Base-by-base conservation (phyloP, 2,329 filamentous ascomycete species). In the Xylaria sp. region DNA sequence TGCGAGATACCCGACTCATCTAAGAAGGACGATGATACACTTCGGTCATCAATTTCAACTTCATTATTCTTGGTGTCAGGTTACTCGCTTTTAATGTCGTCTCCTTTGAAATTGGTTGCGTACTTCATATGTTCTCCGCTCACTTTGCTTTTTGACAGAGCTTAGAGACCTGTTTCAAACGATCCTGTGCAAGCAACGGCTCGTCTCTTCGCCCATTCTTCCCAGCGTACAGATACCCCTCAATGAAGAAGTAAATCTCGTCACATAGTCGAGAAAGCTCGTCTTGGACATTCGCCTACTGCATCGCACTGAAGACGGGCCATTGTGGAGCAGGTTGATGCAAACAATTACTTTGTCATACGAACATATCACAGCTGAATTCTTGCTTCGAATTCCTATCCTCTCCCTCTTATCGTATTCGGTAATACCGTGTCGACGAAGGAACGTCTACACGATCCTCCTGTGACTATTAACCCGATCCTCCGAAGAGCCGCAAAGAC, bases 1-100 rank as follows among this genome's bases (percentile, higher is more conserved):
- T 62, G 15, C 63, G 63, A 70, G 68, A 72, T 72, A 69, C 70
- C 68, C 70, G 50, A 67, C 70, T 71, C 70, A 64, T 55, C 48
- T 44, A 32, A 67, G 4, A 41, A 63, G 41, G 44, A 61, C n/a
- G 20, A 66, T 41, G 12, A 69, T 56, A 66, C 34, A n/a, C 23
- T n/a, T 63, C 25, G 2, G 15, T 23, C 34, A 37, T 37, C 34
- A 10, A 12, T 56, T 46, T 57, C 52, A 66, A 23, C 12, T 41
- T 9, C 20, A 28, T 18, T 44, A 34, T 8, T 66, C 39, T 28
- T 39, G 56, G 51, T 18, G 20, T 54, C 12, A 41, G 23, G 32
- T 41, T 64, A 5, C 60, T 39, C 12, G 32, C 20, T 39, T 28
- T 15, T 39, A 32, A 6, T 15, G 15, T 7, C 13, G 41, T 32